Evolutionary conservation across 305 asterid species (phyloP).

Genomic region (Fraxinus ornus): DNA sequence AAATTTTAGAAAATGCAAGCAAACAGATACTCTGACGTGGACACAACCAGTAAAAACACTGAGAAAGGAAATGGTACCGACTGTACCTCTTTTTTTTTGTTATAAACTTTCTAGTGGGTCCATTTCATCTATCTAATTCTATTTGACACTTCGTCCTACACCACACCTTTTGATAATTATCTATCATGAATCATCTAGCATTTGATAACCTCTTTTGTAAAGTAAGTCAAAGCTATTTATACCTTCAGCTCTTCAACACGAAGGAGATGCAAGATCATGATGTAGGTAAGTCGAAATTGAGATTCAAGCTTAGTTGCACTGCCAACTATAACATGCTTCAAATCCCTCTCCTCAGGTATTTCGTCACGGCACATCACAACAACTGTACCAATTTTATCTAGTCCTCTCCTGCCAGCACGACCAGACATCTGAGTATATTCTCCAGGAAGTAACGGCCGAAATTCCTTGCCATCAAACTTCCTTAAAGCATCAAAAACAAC

Average conservation of each 20-base stretch:
- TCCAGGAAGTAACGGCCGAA: constrained; percentile 90
- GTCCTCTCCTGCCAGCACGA: constrained; percentile 99
- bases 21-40: neutral
- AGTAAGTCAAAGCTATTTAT: constrained; percentile 27
- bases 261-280: constrained; percentile 96
- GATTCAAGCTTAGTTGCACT: constrained; percentile 88
- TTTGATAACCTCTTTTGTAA: constrained; percentile 20
- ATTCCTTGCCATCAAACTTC: constrained; percentile 94
- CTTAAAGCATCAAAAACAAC: constrained; percentile 90
- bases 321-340: constrained; percentile 81
- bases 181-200: constrained; percentile 9
- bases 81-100: neutral
- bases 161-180: constrained; percentile 8
- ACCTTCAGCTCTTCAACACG: constrained; percentile 99
- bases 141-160: constrained; percentile 3
- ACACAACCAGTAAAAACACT: neutral
- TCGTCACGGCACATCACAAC: constrained; percentile 92
- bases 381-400: constrained; percentile 94
- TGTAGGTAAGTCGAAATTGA: constrained; percentile 95
- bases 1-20: constrained; percentile 1
- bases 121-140: constrained; percentile 14
- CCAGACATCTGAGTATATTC: constrained; percentile 99
- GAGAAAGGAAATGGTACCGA: neutral
- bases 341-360: constrained; percentile 78
- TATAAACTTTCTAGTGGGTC: constrained; percentile 13